These are phyloP conservation scores for Colletotrichum zoysiae DNA, from an alignment of 2,329 filamentous ascomycete species.

Conservation along the genomic window DNA sequence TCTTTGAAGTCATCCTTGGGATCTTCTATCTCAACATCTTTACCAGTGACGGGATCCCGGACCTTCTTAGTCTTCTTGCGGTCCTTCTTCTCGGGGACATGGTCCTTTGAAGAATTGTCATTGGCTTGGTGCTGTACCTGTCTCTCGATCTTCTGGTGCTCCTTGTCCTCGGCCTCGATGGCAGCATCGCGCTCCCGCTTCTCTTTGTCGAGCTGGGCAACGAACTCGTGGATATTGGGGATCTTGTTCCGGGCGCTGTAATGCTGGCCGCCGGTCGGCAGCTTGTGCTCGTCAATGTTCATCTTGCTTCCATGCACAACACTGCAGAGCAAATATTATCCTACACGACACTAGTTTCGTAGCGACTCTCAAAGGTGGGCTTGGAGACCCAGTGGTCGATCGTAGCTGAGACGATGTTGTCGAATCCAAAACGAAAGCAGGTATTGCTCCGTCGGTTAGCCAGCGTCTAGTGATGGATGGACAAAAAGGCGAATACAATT, in stretches of 20 bases:
- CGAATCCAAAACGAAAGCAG: background rate
- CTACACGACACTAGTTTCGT: background rate
- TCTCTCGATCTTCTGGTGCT: slow-evolving; percentile 48
- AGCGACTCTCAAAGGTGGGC: background rate
- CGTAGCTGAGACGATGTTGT: slow-evolving; percentile 1
- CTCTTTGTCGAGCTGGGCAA: slow-evolving; percentile 81
- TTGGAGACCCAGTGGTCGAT: slow-evolving; percentile 8
- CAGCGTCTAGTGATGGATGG: background rate
- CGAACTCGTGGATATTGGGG: slow-evolving; percentile 87
- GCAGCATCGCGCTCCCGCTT: slow-evolving; percentile 81
- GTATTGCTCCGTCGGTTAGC: slow-evolving; percentile 1
- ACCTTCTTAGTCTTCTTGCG: slow-evolving; percentile 74
- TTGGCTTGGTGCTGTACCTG: background rate
- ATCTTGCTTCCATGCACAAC: slow-evolving; percentile 46
- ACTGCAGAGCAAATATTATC: slow-evolving; percentile 2
- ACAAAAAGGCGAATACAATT: slow-evolving; percentile 26
- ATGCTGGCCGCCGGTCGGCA: slow-evolving; percentile 69
- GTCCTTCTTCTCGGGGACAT: slow-evolving; percentile 52
- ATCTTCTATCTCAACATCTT: slow-evolving; percentile 87
- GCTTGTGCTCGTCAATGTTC: slow-evolving; percentile 55
- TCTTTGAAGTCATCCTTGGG: slow-evolving; percentile 77
- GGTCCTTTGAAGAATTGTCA: slow-evolving; percentile 56
- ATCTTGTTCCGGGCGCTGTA: slow-evolving; percentile 89
- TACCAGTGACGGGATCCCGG: slow-evolving; percentile 89
- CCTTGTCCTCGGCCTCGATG: slow-evolving; percentile 71